These are phyloP conservation scores for Populus simonii DNA, from an alignment of 345 rosid genomes.

Conservation along the genomic window DNA sequence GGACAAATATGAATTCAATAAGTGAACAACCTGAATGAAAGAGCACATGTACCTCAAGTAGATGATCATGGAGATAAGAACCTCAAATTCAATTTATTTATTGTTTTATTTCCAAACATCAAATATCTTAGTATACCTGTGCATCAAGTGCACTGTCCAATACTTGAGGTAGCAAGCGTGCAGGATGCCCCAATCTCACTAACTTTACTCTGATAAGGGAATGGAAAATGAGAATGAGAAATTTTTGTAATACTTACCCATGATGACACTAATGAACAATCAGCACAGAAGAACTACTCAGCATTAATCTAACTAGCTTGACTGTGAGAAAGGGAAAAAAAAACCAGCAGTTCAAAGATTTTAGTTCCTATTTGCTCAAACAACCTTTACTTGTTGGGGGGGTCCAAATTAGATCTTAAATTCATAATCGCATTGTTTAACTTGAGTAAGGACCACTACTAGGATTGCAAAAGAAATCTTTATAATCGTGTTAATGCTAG, in stretches of 20 bases:
- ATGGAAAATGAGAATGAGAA: conserved; percentile 1
- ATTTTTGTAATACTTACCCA: neutral
- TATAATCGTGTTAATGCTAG: neutral
- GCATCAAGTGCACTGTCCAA: conserved; percentile 91
- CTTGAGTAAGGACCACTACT: neutral
- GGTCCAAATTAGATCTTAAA: neutral
- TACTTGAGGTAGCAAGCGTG: conserved; percentile 89
- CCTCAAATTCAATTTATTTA: neutral
- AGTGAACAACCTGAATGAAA: neutral
- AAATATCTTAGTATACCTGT: conserved; percentile 42
- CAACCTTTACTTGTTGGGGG: neutral
- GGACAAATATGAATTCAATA: neutral
- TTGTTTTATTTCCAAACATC: neutral
- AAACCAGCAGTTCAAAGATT: neutral
- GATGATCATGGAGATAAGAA: conserved; percentile 7
- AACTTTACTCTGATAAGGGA: conserved; percentile 53
- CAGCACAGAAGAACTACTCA: neutral
- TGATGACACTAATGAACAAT: neutral
- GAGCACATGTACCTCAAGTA: neutral
- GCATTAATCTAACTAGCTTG: neutral
- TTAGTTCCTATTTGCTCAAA: neutral
- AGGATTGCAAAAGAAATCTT: conserved; percentile 2
- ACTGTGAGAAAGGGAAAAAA: neutral
- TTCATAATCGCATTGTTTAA: neutral
- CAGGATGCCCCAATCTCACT: conserved; percentile 97